Conservation (phyloP, 176 grass and related monocot genomes). For the Cenchrus purpureus region DNA sequence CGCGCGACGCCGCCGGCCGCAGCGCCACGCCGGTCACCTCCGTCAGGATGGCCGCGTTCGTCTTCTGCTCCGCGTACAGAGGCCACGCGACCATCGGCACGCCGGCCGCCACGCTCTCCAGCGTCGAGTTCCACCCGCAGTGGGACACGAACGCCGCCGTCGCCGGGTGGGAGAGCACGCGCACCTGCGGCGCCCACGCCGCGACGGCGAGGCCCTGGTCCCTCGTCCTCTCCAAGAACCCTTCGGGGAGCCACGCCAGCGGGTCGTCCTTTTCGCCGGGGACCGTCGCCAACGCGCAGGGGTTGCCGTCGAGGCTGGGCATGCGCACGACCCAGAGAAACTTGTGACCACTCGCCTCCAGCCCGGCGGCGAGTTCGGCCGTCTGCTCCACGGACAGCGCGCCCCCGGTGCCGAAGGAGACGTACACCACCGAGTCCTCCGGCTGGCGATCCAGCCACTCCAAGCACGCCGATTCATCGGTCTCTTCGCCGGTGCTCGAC, state of each 20-base stretch:
- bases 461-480: constrained; percentile 37
- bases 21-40: constrained; percentile 44
- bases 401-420: constrained; percentile 54
- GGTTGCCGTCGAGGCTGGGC: constrained; percentile 39
- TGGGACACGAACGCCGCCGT: constrained; percentile 52
- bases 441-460: constrained; percentile 71
- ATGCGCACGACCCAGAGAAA: constrained; percentile 78
- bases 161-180: constrained; percentile 57
- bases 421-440: constrained; percentile 44
- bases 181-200: constrained; percentile 73
- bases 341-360: constrained; percentile 63
- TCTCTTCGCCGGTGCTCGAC: not conserved
- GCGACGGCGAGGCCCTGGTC: constrained; percentile 52
- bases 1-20: not conserved
- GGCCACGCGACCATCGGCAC: constrained; percentile 43
- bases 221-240: constrained; percentile 49
- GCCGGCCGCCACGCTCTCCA: constrained; percentile 50
- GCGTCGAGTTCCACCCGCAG: constrained; percentile 71
- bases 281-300: too few relatives aligned
- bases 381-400: constrained; percentile 52
- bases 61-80: constrained; percentile 49
- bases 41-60: constrained; percentile 33
- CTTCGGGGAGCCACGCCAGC: constrained; percentile 46
- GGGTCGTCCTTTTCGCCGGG: constrained; percentile 28
- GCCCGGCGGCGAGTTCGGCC: constrained; percentile 59